Evolutionary conservation across 176 grass and related monocot genomes (phyloP).

Genomic region (Elaeis guineensis): DNA sequence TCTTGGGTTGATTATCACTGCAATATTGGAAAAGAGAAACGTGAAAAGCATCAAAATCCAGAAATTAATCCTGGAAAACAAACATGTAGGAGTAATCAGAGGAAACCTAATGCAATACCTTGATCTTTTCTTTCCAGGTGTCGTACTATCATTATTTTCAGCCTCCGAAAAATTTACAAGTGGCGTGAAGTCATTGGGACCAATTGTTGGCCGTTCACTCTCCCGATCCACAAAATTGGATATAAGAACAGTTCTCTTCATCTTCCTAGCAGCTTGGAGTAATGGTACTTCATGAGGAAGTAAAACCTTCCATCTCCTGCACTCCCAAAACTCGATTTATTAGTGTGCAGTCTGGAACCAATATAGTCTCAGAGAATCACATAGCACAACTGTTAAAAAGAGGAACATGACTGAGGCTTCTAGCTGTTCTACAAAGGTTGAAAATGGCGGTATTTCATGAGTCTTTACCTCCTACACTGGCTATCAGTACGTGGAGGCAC

Average conservation of each 20-base stretch:
- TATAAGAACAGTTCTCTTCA: conserved; percentile 68
- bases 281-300: conserved; percentile 33
- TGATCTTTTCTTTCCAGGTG: conserved; percentile 17
- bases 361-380: too few species aligned
- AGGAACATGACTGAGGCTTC: too few species aligned
- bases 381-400: too few species aligned
- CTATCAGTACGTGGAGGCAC: conserved; percentile 80
- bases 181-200: conserved; percentile 47
- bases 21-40: background rate
- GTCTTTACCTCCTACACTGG: conserved; percentile 76
- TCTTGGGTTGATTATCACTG: conserved; percentile 5
- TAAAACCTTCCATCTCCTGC: conserved; percentile 59
- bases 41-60: background rate
- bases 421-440: background rate
- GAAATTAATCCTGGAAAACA: background rate
- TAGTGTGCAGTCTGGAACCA: conserved; percentile 9
- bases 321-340: conserved; percentile 11
- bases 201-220: conserved; percentile 70
- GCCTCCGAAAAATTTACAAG: conserved; percentile 25
- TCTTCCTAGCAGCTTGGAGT: conserved; percentile 35
- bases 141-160: conserved; percentile 8
- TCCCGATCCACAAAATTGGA: conserved; percentile 88
- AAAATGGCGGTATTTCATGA: background rate
- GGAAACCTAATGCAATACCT: conserved; percentile 28
- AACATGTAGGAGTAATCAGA: too few species aligned